Conservation (phyloP, 1,139 yeast genomes). For the Diutina mesorugosa region DNA sequence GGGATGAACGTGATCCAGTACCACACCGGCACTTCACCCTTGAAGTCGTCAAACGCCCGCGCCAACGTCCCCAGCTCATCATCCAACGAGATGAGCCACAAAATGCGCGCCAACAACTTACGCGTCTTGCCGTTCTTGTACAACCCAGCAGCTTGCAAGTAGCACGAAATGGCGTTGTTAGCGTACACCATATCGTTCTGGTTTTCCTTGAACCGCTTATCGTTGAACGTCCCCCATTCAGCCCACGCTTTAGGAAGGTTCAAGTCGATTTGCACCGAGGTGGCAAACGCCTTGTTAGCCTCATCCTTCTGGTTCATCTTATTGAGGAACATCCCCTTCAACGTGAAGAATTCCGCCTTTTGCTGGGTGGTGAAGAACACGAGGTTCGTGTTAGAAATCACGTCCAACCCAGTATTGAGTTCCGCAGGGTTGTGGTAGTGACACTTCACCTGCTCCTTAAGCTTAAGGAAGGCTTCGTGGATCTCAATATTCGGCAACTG, state of each 20-base stretch:
- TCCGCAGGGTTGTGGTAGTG: constrained; percentile 85
- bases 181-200: constrained; percentile 80
- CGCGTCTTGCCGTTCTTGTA: constrained; percentile 90
- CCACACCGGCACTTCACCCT: constrained; percentile 98
- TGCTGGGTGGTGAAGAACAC: constrained; percentile 95
- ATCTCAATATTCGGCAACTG: constrained; percentile 95
- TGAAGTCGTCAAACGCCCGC: constrained; percentile 79
- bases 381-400: constrained; percentile 88
- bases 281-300: constrained; percentile 94
- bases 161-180: constrained; percentile 89
- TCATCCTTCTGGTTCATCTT: constrained; percentile 83
- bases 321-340: constrained; percentile 95
- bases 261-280: constrained; percentile 91
- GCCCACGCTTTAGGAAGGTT: constrained; percentile 98
- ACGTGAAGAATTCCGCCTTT: constrained; percentile 92
- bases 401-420: constrained; percentile 88
- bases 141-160: constrained; percentile 92
- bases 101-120: constrained; percentile 72
- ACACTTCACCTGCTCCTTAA: constrained; percentile 95
- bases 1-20: constrained; percentile 98
- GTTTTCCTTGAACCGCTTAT: constrained; percentile 72
- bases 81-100: constrained; percentile 91
- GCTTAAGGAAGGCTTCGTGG: constrained; percentile 91
- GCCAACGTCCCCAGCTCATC: constrained; percentile 73
- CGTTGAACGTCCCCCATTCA: constrained; percentile 97